phyloP scores from a whole-genome alignment of 768 basidiomycete species.

The Tylopilus intermedius region DNA sequence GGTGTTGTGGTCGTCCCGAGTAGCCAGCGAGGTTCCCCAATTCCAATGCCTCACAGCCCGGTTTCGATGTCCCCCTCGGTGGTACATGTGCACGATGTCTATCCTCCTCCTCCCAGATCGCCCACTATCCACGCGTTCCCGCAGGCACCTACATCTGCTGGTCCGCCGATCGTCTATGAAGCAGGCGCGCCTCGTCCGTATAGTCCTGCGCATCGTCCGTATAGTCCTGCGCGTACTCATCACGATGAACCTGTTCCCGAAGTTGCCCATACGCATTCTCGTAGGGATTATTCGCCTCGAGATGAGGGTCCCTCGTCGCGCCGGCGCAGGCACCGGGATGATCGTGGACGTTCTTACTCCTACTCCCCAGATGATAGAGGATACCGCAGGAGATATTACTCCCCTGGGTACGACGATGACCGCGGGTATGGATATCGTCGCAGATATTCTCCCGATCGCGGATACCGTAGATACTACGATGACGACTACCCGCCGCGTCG shows the following conservation, averaged over 20 bases:
- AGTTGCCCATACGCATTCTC: conserved; percentile 7
- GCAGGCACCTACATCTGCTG: neutral
- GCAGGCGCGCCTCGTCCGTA: conserved; percentile 7
- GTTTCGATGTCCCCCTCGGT: conserved; percentile 11
- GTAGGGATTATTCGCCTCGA: neutral
- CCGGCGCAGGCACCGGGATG: neutral
- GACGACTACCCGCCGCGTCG: conserved; percentile 11
- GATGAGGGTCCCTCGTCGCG: neutral
- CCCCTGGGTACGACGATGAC: conserved; percentile 12
- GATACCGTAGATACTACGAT: conserved; percentile 9
- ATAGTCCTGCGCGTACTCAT: conserved; percentile 6
- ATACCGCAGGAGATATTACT: conserved; percentile 5
- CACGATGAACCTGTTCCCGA: neutral
- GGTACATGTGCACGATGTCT: conserved; percentile 5
- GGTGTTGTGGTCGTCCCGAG: conserved; percentile 11
- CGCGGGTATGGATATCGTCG: conserved; percentile 8
- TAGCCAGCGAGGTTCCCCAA: conserved; percentile 21
- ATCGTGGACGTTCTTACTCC: conserved; percentile 21
- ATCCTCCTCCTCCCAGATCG: conserved; percentile 14
- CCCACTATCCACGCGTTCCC: conserved; percentile 26
- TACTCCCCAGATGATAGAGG: conserved; percentile 17
- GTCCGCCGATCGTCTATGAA: conserved; percentile 3
- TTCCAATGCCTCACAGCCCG: conserved; percentile 17
- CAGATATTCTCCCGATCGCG: conserved; percentile 16
- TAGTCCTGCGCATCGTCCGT: conserved; percentile 9